Conservation (phyloP, 2,329 filamentous ascomycete species). For the Aureobasidium sp. region DNA sequence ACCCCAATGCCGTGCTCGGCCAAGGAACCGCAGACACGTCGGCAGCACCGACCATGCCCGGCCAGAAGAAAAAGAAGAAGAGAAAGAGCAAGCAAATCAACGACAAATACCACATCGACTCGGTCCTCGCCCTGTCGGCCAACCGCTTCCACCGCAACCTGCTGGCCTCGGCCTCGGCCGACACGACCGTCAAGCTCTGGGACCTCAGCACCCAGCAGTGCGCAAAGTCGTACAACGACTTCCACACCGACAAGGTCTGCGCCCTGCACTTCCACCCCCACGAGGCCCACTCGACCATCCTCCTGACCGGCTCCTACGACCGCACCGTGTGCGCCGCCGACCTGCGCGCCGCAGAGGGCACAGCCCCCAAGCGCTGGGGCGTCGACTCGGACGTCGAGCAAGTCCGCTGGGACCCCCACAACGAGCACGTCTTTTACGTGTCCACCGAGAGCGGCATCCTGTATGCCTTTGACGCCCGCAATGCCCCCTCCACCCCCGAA, state of each 20-base stretch:
- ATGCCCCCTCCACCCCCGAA: constrained; percentile 63
- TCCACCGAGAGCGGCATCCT: constrained; percentile 88
- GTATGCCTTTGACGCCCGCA: constrained; percentile 84
- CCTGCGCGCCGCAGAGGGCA: constrained; percentile 81
- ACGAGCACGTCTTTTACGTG: constrained; percentile 85
- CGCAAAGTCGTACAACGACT: constrained; percentile 80
- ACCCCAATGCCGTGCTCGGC: constrained; percentile 91
- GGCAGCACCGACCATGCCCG: constrained; percentile 25
- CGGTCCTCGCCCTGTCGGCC: constrained; percentile 81
- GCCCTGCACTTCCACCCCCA: constrained; percentile 95
- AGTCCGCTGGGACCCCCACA: constrained; percentile 87
- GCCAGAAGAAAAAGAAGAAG: constrained; percentile 77
- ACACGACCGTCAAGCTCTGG: constrained; percentile 97
- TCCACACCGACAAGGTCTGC: constrained; percentile 98
- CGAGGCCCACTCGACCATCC: constrained; percentile 73
- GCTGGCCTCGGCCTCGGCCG: constrained; percentile 87
- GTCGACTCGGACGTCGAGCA: constrained; percentile 95
- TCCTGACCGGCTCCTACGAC: constrained; percentile 92
- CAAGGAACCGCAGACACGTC: constrained; percentile 49
- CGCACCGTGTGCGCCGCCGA: constrained; percentile 89
- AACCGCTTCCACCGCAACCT: constrained; percentile 93
- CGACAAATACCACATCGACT: constrained; percentile 87
- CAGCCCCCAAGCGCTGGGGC: constrained; percentile 75
- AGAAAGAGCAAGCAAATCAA: constrained; percentile 87
- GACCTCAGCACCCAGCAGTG: constrained; percentile 87